Evolutionary conservation across 2,329 filamentous ascomycete genomes (phyloP).

Genomic region (Colletotrichum cuscutae): DNA sequence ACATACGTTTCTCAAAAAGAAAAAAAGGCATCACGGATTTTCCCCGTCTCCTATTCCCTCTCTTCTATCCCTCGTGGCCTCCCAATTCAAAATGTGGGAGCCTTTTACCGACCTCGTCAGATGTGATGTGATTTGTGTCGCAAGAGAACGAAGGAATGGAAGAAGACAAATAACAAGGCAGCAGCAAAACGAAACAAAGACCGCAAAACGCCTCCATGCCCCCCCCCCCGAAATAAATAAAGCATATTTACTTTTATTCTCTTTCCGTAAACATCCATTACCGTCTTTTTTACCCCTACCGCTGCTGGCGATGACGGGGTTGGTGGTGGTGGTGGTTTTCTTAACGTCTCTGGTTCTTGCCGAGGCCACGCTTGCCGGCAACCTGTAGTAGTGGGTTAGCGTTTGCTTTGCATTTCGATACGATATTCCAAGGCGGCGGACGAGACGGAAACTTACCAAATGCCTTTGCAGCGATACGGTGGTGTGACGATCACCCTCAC

Average conservation of each 20-base stretch:
- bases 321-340: background rate
- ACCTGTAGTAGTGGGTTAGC: constrained; percentile 64
- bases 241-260: constrained; percentile 33
- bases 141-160: background rate
- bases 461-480: constrained; percentile 87
- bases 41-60: background rate
- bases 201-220: constrained; percentile 28
- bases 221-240: constrained; percentile 7
- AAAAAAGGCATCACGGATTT: background rate
- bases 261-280: constrained; percentile 24
- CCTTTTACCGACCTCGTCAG: background rate
- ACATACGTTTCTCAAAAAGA: constrained; percentile 16
- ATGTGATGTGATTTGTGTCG: background rate
- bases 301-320: background rate
- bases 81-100: background rate
- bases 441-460: constrained; percentile 71
- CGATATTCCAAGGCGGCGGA: background rate
- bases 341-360: constrained; percentile 83
- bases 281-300: background rate
- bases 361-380: constrained; percentile 91
- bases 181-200: constrained; percentile 13
- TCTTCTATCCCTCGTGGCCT: background rate
- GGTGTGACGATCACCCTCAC: constrained; percentile 94
- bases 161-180: background rate
- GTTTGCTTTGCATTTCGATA: constrained; percentile 10